phyloP scores from a whole-genome alignment of 345 rosid genomes.

The Cardamine occulta region DNA sequence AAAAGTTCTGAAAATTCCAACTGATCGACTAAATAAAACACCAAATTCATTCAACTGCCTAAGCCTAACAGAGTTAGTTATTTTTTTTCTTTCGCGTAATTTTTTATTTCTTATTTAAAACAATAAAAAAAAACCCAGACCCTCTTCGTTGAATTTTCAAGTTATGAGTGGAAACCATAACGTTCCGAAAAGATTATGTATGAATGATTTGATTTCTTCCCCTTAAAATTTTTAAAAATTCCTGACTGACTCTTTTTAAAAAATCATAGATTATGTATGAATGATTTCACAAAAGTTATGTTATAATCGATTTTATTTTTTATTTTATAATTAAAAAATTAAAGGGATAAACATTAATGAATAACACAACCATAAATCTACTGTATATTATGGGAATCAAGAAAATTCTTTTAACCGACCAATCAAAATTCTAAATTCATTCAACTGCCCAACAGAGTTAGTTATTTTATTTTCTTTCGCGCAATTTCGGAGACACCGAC shows the following conservation, averaged over 20 bases:
- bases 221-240: background rate
- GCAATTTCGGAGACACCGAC: background rate
- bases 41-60: background rate
- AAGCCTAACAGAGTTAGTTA: background rate
- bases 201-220: background rate
- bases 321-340: too few relatives aligned
- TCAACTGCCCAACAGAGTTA: background rate
- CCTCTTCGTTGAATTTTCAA: background rate
- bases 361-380: too few relatives aligned
- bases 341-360: background rate
- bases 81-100: background rate
- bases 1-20: too few relatives aligned
- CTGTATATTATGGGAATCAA: background rate
- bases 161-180: background rate
- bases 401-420: background rate
- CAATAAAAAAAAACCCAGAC: background rate
- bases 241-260: background rate
- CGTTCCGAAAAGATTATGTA: background rate
- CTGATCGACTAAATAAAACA: background rate
- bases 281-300: too few relatives aligned
- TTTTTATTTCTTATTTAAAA: background rate
- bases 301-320: too few relatives aligned
- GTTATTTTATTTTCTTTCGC: background rate
- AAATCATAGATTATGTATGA: background rate
- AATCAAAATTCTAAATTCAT: background rate